Percentiles rank a stretch among this genome's conserved stretches.
phyloP scores from a whole-genome alignment of 352 stramenopile genomes.

The Blastocystis sp. region DNA sequence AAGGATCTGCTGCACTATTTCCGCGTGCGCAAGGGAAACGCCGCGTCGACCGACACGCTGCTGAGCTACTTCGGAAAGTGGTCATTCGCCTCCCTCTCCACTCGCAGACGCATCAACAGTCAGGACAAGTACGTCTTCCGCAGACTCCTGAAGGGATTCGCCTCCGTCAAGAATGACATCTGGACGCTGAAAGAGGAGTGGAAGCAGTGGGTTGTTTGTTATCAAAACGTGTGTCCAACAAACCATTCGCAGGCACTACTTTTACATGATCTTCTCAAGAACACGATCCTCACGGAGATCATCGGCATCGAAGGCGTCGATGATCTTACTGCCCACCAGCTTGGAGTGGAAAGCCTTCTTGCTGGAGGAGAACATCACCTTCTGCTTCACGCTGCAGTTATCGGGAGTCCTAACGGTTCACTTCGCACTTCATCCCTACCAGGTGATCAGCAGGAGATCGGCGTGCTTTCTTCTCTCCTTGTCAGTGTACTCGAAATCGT shows the following conservation, averaged over 20 bases:
- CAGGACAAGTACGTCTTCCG: constrained; percentile 77
- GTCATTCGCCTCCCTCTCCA: neutral
- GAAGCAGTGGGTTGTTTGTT: neutral
- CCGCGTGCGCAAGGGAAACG: constrained; percentile 12
- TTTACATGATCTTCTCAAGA: constrained; percentile 50
- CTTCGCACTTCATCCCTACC: neutral
- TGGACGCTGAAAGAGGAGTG: constrained; percentile 70
- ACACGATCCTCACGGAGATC: constrained; percentile 29
- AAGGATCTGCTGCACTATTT: constrained; percentile 50
- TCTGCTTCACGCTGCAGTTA: constrained; percentile 56
- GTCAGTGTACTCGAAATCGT: constrained; percentile 49
- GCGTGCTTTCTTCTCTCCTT: constrained; percentile 37
- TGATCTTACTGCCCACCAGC: constrained; percentile 42
- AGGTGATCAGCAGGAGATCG: constrained; percentile 53
- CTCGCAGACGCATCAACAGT: constrained; percentile 12
- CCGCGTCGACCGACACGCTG: constrained; percentile 13
- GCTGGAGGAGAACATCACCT: constrained; percentile 54
- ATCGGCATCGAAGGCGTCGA: constrained; percentile 50
- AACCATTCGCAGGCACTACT: neutral
- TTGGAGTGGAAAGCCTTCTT: constrained; percentile 47
- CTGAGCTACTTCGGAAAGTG: constrained; percentile 21
- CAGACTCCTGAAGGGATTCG: constrained; percentile 72
- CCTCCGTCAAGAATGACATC: constrained; percentile 65
- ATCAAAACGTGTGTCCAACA: neutral
- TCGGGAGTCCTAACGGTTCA: constrained; percentile 39